A percentile compares a stretch with the other conserved stretches of the same genome.
phyloP scores from a whole-genome alignment of 1,139 yeast genomes.

The Casaregolazyma suthepensis region DNA sequence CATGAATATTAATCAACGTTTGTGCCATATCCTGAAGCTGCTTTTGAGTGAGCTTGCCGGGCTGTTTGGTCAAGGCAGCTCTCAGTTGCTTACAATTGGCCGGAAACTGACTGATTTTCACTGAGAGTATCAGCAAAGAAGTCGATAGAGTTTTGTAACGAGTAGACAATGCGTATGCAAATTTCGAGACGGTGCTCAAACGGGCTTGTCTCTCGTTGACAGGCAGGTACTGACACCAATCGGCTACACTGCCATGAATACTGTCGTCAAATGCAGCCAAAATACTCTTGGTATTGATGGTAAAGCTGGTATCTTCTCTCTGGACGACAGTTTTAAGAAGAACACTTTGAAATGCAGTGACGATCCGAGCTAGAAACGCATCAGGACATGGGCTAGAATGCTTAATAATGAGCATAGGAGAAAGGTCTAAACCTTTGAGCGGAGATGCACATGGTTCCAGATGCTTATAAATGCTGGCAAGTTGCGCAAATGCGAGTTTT shows the following conservation, averaged over 20 bases:
- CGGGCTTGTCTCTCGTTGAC: background rate
- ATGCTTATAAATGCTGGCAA: slow-evolving; percentile 3
- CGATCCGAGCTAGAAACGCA: background rate
- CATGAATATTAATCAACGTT: background rate
- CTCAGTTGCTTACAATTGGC: slow-evolving; percentile 4
- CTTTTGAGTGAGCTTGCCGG: background rate
- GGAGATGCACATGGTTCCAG: background rate
- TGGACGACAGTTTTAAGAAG: slow-evolving; percentile 1
- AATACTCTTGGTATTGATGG: background rate
- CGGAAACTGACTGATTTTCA: background rate
- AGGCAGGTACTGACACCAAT: slow-evolving; percentile 6
- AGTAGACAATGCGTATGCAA: slow-evolving; percentile 4
- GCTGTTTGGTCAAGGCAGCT: background rate
- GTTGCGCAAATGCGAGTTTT: slow-evolving; percentile 1
- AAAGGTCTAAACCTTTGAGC: background rate
- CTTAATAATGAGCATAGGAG: slow-evolving; percentile 1
- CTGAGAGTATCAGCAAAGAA: slow-evolving; percentile 1
- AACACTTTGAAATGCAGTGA: slow-evolving; percentile 3
- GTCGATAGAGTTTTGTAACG: background rate
- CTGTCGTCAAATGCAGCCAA: background rate
- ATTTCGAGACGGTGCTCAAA: slow-evolving; percentile 2
- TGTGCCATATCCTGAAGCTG: background rate
- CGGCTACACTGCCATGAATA: background rate
- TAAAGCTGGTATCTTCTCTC: background rate
- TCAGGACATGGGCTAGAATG: background rate